Evolutionary conservation across 306 rosid genomes (phyloP).

Genomic region (Cucumis sativus): DNA sequence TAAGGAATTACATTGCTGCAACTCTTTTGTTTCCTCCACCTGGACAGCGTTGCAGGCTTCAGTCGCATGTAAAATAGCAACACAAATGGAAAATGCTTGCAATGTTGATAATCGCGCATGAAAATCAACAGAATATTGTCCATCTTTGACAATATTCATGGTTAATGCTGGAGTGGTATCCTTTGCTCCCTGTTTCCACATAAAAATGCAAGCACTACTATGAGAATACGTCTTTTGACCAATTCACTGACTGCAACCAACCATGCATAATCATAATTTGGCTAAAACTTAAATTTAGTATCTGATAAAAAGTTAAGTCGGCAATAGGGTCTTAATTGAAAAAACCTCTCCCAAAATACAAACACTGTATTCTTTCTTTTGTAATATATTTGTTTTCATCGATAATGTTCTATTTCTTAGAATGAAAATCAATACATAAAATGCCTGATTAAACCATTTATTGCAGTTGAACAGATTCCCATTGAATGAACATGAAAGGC

Average conservation of each 20-base stretch:
- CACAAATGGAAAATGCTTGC: slow-evolving; percentile 85
- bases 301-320: neutral
- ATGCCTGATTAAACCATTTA: neutral
- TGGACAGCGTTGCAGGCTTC: slow-evolving; percentile 23
- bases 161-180: slow-evolving; percentile 56
- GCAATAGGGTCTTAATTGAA: neutral
- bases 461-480: neutral
- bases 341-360: neutral
- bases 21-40: slow-evolving; percentile 28
- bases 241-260: neutral
- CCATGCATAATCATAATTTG: neutral
- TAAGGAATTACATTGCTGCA: slow-evolving; percentile 39
- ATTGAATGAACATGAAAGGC: neutral
- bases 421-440: neutral
- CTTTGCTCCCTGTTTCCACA: slow-evolving; percentile 56
- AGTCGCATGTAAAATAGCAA: slow-evolving; percentile 68
- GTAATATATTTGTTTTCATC: neutral
- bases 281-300: neutral
- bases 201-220: neutral
- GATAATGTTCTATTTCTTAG: neutral
- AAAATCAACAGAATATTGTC: slow-evolving; percentile 73
- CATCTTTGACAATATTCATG: slow-evolving; percentile 56
- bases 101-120: slow-evolving; percentile 73
- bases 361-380: neutral
- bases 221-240: neutral